Conservation (phyloP, 495 filamentous ascomycete genomes). For the Lentithecium fluviatile region DNA sequence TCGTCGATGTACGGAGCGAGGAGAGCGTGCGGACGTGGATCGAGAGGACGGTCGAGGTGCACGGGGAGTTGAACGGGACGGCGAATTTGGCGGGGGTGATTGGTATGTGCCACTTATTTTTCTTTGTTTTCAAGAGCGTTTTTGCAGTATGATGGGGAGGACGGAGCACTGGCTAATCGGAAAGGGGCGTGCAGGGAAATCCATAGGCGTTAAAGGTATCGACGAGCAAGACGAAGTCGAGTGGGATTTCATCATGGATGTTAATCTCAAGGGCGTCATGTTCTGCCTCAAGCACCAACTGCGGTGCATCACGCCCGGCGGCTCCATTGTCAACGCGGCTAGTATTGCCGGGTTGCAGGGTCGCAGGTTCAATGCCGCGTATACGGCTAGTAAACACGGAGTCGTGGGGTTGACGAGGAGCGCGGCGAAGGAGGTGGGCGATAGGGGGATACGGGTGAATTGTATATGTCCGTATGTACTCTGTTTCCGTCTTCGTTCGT, state of each 20-base stretch:
- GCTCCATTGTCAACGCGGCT: conserved; percentile 57
- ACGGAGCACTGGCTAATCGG: not conserved
- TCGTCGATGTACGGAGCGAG: conserved; percentile 16
- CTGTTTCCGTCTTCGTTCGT: not conserved
- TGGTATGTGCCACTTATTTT: too few species aligned
- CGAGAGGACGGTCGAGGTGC: conserved; percentile 3
- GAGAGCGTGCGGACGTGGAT: conserved; percentile 22
- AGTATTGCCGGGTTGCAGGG: conserved; percentile 57
- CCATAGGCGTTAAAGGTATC: conserved; percentile 41
- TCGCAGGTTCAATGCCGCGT: conserved; percentile 50
- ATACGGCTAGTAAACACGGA: conserved; percentile 56
- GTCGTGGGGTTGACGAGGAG: conserved; percentile 59
- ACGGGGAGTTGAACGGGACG: conserved; percentile 54
- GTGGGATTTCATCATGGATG: conserved; percentile 38
- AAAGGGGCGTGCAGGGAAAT: too few species aligned
- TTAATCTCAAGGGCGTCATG: conserved; percentile 43
- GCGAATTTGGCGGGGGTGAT: conserved; percentile 59
- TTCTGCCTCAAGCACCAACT: conserved; percentile 34
- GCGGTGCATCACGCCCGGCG: conserved; percentile 5
- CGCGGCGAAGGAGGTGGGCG: conserved; percentile 59
- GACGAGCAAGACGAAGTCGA: conserved; percentile 39
- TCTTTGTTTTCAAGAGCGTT: too few species aligned
- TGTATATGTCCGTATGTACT: conserved; percentile 39
- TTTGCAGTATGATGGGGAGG: too few species aligned
- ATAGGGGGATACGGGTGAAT: conserved; percentile 58